phyloP scores from a whole-genome alignment of 192 early-diverging fungal genomes.

The Coemansia sp. region DNA sequence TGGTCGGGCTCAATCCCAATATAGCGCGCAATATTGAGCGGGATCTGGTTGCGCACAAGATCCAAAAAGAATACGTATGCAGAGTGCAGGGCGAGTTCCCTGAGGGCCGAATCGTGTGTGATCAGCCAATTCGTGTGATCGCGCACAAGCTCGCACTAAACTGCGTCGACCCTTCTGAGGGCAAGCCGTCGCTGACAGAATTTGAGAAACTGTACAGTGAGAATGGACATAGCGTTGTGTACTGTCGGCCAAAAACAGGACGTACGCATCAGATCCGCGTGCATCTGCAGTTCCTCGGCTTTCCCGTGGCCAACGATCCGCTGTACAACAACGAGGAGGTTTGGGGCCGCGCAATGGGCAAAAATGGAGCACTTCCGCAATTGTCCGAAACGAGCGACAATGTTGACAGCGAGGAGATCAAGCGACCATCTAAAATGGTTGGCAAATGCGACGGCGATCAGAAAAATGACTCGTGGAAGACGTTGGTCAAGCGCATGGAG shows the following conservation, averaged over 20 bases:
- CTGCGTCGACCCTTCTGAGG: slow-evolving; percentile 70
- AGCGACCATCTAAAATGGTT: slow-evolving; percentile 19
- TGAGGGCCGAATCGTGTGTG: slow-evolving; percentile 57
- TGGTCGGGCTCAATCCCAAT: slow-evolving; percentile 66
- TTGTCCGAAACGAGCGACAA: background rate
- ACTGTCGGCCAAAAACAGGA: slow-evolving; percentile 83
- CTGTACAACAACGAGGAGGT: slow-evolving; percentile 73
- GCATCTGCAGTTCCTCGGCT: slow-evolving; percentile 89
- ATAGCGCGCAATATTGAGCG: slow-evolving; percentile 64
- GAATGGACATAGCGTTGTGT: slow-evolving; percentile 70
- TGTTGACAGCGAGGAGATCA: background rate
- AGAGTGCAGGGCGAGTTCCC: slow-evolving; percentile 90
- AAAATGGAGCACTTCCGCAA: slow-evolving; percentile 34
- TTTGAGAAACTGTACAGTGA: slow-evolving; percentile 71
- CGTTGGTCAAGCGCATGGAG: slow-evolving; percentile 36
- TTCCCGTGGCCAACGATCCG: slow-evolving; percentile 95
- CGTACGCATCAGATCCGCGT: slow-evolving; percentile 98
- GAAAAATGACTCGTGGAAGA: slow-evolving; percentile 18
- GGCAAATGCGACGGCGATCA: slow-evolving; percentile 14
- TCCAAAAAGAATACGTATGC: slow-evolving; percentile 88
- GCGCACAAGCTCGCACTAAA: slow-evolving; percentile 89
- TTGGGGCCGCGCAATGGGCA: slow-evolving; percentile 68
- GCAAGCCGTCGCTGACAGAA: slow-evolving; percentile 79
- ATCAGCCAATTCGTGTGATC: slow-evolving; percentile 80
- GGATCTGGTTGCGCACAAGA: slow-evolving; percentile 64